Base-by-base conservation (phyloP, 164 flowering plant genomes). In the Dillenia suffruticosa region DNA sequence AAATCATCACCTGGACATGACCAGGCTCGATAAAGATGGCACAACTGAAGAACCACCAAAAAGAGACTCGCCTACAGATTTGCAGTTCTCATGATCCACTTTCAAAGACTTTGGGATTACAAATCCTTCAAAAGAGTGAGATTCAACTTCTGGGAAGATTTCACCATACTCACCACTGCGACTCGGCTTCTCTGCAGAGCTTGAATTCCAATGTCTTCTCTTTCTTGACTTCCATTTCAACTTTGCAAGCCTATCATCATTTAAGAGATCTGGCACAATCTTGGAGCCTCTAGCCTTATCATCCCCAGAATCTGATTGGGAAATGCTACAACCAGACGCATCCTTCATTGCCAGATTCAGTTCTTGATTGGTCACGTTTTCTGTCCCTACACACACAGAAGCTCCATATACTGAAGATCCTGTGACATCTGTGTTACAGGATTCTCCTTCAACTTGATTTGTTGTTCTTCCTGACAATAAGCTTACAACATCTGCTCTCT, bases 1-100 rank as follows among this genome's bases (percentile, higher is more conserved):
- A 24, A 19, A 45, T 60, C 26, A 40, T 88, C 81, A 88, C 70
- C 83, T 77, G 22, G 92, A 85, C 95, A 92, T 77, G 12, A 92
- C 95, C 81, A 90, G 70, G 82, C 70, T 85, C 32, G 92, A 59
- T 63, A 85, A 64, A 43, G 78, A 72, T 10, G 85, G 78, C 56
- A 77, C 76, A 16, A 69, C 79, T 9, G 83, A 74, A n/a, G 89
- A 71, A 51, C 65, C 45, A 59, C 65, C 70, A 47, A 85, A 80
- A 5, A 71, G 68, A 60, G 84, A 68, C 59, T 80, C 86, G 7
- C 80, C 73, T 9, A 63, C 49, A 61, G 68, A 83, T 54, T 88
- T 89, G 86, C 95, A 89, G 67, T 84, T 84, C 24, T 89, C 96
- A 9, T 48, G 68, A 72, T 87, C 90, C 15, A 78, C 72, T 64